Base-by-base conservation (phyloP, 148 eudicot genomes). In the Camellia japonica region DNA sequence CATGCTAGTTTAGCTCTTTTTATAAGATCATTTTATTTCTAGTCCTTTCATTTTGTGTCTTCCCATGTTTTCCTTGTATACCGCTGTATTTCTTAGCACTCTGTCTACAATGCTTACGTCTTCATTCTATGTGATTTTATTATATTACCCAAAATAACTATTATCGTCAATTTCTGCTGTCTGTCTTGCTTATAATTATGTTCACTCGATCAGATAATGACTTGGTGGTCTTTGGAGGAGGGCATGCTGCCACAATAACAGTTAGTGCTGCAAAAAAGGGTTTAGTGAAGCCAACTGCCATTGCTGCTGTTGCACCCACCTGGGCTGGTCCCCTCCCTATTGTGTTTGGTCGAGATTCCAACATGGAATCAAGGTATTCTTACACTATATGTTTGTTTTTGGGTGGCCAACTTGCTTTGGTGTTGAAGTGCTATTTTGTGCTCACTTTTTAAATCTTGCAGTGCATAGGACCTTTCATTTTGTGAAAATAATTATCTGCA, bases 321-420 rank as follows among this genome's bases (percentile, higher is more conserved):
- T 95, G 98, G 98, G 93, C 98, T 63, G 98, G 98, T 68, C 98
- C 98, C 68, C 93, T 95, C 78, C 97, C 98, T 54, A 95, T 95
- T 51, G 97, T 95, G 63, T 95, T 95, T 83, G 98, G 98, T 74
- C 90, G 92, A 66, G 97, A 92, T 84, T 90, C 97, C 43, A 89
- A 68, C 68, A 93, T 91, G 96, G 98, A 93, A 84, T 77, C 89
- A 30, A 93, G 98, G 98, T 95, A 89, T 19, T 58, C 9, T 12
- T 30, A 75, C 13, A 43, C 15, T 41, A 67, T 46, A 41, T 67
- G 18, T 67, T 7, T 18, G 38, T 20, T 5, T 43, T 18, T 42
- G 51, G 49, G 5, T 2, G 72, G 49, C 10, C n/a, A 44, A n/a
- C 1, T 30, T 68, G 59, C 59, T 49, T 56, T 19, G 43, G 72